Conservation (phyloP, 2,329 filamentous ascomycete species). For the Paramyrothecium sp. region DNA sequence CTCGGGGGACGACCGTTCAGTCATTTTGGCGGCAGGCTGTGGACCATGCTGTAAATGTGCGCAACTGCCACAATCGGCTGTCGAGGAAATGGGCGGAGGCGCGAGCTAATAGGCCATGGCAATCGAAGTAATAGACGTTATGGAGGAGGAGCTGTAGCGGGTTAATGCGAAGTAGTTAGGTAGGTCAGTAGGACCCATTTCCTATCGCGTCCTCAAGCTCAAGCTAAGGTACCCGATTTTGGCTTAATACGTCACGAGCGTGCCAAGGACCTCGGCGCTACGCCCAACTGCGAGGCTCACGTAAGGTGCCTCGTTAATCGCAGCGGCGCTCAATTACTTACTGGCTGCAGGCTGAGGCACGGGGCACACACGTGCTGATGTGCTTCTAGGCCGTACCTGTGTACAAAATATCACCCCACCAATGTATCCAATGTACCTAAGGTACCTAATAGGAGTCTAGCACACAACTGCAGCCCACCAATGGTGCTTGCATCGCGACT, state of each 20-base stretch:
- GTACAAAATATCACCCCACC: no score
- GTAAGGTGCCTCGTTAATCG: background rate
- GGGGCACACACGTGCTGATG: no score
- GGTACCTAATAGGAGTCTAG: no score
- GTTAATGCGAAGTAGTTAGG: background rate
- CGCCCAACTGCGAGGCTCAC: background rate
- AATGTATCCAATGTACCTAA: no score
- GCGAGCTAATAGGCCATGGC: conserved; percentile 7
- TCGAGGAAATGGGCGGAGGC: conserved; percentile 5
- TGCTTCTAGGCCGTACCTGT: no score
- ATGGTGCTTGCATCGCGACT: background rate
- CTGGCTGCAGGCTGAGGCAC: no score
- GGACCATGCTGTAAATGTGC: conserved; percentile 26
- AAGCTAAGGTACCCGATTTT: background rate
- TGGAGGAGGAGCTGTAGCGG: background rate
- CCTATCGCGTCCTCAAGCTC: background rate
- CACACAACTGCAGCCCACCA: no score
- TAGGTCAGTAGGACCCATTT: background rate
- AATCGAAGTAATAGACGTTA: conserved; percentile 16
- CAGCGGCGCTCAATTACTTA: no score
- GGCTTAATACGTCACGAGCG: background rate
- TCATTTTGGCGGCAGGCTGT: conserved; percentile 33
- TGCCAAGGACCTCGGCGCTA: background rate
- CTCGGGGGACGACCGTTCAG: conserved; percentile 35
- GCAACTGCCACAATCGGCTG: no score